Conservation (phyloP, 176 grass and related monocot genomes). For the Oryza longistaminata region DNA sequence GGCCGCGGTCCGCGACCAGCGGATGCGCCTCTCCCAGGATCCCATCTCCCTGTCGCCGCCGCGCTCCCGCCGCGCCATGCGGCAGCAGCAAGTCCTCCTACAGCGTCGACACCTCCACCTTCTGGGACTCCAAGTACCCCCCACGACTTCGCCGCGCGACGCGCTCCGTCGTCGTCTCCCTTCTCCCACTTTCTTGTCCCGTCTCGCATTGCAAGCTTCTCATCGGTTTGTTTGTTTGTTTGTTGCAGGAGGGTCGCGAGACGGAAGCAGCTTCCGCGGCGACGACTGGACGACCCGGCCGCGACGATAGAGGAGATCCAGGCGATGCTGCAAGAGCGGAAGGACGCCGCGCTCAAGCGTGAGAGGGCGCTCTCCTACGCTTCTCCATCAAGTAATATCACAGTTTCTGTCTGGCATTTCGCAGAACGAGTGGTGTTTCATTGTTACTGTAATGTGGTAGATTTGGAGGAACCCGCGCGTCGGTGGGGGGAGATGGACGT, state of each 20-base stretch:
- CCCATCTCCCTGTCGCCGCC: background rate
- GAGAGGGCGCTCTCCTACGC: constrained; percentile 89
- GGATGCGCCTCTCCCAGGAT: constrained; percentile 77
- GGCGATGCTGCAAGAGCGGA: constrained; percentile 77
- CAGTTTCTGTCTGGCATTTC: background rate
- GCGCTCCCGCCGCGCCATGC: constrained; percentile 31
- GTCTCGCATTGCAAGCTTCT: background rate
- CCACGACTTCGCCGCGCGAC: constrained; percentile 69
- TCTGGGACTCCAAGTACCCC: constrained; percentile 82
- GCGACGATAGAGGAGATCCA: constrained; percentile 93
- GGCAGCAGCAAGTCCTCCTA: constrained; percentile 84
- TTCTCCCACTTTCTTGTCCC: background rate
- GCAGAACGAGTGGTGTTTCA: background rate
- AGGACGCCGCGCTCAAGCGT: constrained; percentile 82
- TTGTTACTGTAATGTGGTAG: constrained; percentile 6
- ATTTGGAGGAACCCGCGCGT: constrained; percentile 70
- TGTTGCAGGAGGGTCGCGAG: constrained; percentile 72
- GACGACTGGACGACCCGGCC: constrained; percentile 89
- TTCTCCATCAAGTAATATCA: constrained; percentile 77
- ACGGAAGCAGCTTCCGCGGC: constrained; percentile 84
- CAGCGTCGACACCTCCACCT: constrained; percentile 63
- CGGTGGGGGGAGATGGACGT: constrained; percentile 60
- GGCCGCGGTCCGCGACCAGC: constrained; percentile 86
- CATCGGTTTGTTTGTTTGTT: background rate
- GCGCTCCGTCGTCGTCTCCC: no score